Base-by-base conservation (phyloP, 2,329 filamentous ascomycete genomes). In the Xylaria sp. region DNA sequence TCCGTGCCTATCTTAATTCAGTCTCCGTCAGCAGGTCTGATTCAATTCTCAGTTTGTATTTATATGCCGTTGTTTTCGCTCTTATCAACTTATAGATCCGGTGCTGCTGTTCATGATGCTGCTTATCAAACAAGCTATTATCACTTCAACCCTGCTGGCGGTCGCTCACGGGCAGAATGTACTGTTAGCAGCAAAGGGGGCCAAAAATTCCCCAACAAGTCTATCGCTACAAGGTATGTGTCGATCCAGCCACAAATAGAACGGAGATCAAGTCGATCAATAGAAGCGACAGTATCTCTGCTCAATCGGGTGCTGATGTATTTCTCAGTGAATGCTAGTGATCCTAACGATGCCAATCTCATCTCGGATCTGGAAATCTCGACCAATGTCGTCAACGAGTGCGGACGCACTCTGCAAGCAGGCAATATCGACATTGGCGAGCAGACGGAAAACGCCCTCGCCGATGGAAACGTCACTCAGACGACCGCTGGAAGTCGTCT, bases 401-500 rank as follows among this genome's bases (percentile, higher is more conserved):
- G 85, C 73, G 85, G 85, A 61, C 80, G 85, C 74, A 87, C 85
- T 34, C 76, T 85, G 66, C 75, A 78, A 66, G 76, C 78, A 72
- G 85, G 85, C 55, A 81, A 79, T 75, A 86, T 86, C 76, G 81
- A 85, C 69, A 76, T 85, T 63, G 78, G 78, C 58, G 76, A 76
- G 63, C 75, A 75, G 37, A 79, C 78, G n/a, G 77, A 80, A 69
- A 74, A 77, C 60, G 74, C 75, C n/a, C 70, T 81, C 8, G 73
- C 76, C 7, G 76, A 69, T 46, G 67, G 71, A 8, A 70, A 76
- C 7, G 74, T 82, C 50, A 81, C 80, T 12, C 69, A 76, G 51
- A 76, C 80, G 39, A 79, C 73, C 25, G 72, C 85, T 18, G 87
- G 87, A 55, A 88, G 87, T 2, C 85, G 85, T 60, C 81, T 88